Base-by-base conservation (phyloP, 208 protist genomes). In the Leishmania tropica region DNA sequence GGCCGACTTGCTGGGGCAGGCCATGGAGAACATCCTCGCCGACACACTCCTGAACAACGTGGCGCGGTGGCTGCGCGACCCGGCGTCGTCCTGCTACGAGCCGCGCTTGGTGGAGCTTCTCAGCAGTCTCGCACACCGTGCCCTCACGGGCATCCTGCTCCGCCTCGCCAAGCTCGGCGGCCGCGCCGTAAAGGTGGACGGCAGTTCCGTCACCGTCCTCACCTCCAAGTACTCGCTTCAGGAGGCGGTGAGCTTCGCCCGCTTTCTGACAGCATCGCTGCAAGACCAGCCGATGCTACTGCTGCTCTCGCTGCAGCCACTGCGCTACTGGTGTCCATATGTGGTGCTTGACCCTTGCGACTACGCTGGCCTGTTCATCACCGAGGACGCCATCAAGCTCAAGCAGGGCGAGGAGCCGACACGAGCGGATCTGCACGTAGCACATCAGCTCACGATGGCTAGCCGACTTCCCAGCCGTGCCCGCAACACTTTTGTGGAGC, bases 211-310 rank as follows among this genome's bases (percentile, higher is more conserved):
- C 45, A 85, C 93, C 62, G 90, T 98, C 47, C 83, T 94, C 53
- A 98, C 95, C 15, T 75, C 89, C 35, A 98, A 98, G 86, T 86
- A 95, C 78, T 83, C 88, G 3, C 74, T 98, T 28, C 87, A 93
- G 47, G 95, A 98, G 48, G 91, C 92, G 17, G 85, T 95, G 1
- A 91, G 87, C 79, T 98, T 98, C 86, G 73, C 89, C 31, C 85
- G 84, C 70, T 97, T 94, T 74, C 84, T 98, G n/a, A 87, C 90
- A 42, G 88, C 80, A 51, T 95, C 92, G 40, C 75, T 96, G 42
- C 86, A 96, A 78, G 95, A 96, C 75, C 92, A 98, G 81, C 94
- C 95, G n/a, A 96, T 98, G 93, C 76, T 98, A 76, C 81, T 92
- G n/a, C 88, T 96, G 51, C 89, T 98, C 17, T 87, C 93, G 2